A percentile compares a stretch with the other conserved stretches of the same genome.
Conservation (phyloP, 108 stramenopile species). For the Cyclotella sp. region DNA sequence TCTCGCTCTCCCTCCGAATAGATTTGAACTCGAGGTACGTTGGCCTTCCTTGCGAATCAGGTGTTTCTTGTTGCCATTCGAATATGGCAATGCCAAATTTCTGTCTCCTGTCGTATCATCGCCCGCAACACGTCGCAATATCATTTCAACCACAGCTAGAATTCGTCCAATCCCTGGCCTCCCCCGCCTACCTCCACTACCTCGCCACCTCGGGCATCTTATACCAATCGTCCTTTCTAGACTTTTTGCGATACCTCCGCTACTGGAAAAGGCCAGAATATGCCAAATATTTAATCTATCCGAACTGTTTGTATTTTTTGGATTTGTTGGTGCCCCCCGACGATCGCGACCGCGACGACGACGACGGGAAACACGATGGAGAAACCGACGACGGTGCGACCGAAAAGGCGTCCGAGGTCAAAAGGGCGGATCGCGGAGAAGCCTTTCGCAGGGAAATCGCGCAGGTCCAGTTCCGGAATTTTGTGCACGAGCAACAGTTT, state of each 20-base stretch:
- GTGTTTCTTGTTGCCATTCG: background rate
- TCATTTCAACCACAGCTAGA: constrained; percentile 42
- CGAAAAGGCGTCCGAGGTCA: constrained; percentile 3
- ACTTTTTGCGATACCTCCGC: constrained; percentile 75
- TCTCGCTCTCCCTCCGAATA: constrained; percentile 43
- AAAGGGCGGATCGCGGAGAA: constrained; percentile 54
- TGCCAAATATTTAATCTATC: constrained; percentile 75
- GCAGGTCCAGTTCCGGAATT: constrained; percentile 81
- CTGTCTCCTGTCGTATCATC: no score
- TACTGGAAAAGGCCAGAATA: constrained; percentile 87
- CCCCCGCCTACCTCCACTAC: constrained; percentile 87
- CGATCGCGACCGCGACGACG: constrained; percentile 11
- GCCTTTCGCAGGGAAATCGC: constrained; percentile 77
- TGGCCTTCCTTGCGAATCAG: background rate
- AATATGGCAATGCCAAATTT: background rate
- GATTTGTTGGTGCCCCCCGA: constrained; percentile 67
- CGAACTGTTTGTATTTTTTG: constrained; percentile 85
- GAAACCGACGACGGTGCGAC: background rate
- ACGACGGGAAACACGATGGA: background rate
- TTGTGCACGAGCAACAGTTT: constrained; percentile 89
- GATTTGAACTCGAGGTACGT: constrained; percentile 53
- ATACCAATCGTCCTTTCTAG: constrained; percentile 71
- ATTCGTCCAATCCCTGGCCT: constrained; percentile 82
- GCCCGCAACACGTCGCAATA: no score
- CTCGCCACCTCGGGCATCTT: constrained; percentile 73